Evolutionary conservation across 1,284 basidiomycete genomes (phyloP).

Genomic region (Cryptococcus sp.): DNA sequence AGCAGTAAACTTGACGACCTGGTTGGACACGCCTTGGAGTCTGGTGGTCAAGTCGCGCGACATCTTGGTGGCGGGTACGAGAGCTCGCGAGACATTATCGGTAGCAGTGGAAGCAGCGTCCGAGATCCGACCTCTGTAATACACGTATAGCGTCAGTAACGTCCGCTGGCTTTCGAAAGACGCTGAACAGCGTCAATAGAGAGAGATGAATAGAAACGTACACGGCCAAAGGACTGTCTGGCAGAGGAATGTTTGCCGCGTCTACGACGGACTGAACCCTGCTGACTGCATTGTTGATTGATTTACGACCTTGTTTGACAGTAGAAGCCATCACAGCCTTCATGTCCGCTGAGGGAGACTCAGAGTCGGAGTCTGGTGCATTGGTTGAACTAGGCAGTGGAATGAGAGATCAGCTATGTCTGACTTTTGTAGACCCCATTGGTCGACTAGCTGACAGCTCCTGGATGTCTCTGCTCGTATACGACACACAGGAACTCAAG

Average conservation of each 20-base stretch:
- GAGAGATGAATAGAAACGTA: slow-evolving; percentile 16
- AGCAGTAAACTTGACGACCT: slow-evolving; percentile 18
- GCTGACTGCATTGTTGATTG: slow-evolving; percentile 37
- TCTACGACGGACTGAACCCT: slow-evolving; percentile 29
- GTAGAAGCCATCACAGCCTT: slow-evolving; percentile 18
- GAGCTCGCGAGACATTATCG: slow-evolving; percentile 17
- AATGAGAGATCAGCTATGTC: not conserved
- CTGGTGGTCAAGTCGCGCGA: slow-evolving; percentile 11
- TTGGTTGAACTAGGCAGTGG: slow-evolving; percentile 6
- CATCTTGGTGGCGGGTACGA: slow-evolving; percentile 11
- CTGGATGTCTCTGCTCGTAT: not conserved
- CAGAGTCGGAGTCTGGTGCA: slow-evolving; percentile 28
- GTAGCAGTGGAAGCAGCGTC: slow-evolving; percentile 7
- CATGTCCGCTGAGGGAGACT: slow-evolving; percentile 27
- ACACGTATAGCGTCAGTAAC: not conserved
- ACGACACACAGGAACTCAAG: not conserved
- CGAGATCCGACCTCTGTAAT: slow-evolving; percentile 4
- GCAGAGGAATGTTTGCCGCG: slow-evolving; percentile 43
- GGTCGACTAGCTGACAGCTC: not conserved
- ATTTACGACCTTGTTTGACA: slow-evolving; percentile 30
- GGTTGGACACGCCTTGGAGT: slow-evolving; percentile 8
- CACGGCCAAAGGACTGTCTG: slow-evolving; percentile 37
- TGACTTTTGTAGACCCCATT: not conserved
- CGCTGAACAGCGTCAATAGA: not conserved
- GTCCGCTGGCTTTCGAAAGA: not conserved